Evolutionary conservation across 805 yeast genomes (phyloP).

Genomic region (Isabelozyma gotoi): DNA sequence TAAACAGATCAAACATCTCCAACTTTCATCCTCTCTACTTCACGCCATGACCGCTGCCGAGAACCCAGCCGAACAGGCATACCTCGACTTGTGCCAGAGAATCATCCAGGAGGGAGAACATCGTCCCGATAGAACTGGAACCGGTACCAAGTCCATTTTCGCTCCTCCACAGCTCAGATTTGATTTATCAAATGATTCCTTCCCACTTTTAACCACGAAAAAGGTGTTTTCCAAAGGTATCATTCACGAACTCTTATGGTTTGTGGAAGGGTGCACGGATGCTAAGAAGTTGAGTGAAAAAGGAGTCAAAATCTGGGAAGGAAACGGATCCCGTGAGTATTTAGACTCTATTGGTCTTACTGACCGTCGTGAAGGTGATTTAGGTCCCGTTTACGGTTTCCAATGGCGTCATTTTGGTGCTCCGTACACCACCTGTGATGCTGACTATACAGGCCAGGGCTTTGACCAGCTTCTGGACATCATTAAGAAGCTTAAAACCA

Average conservation of each 20-base stretch:
- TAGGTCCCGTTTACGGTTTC: conserved; percentile 98
- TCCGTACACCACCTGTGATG: conserved; percentile 78
- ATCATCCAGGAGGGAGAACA: conserved; percentile 85
- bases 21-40: background rate
- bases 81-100: conserved; percentile 73
- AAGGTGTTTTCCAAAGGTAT: conserved; percentile 88
- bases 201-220: conserved; percentile 92
- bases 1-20: background rate
- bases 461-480: conserved; percentile 85
- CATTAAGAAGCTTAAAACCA: conserved; percentile 74
- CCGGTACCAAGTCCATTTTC: conserved; percentile 87
- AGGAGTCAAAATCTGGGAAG: conserved; percentile 99
- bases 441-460: conserved; percentile 86
- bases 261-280: conserved; percentile 85
- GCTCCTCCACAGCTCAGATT: conserved; percentile 97
- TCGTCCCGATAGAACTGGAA: conserved; percentile 96
- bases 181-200: conserved; percentile 63
- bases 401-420: conserved; percentile 99
- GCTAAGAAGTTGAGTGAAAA: conserved; percentile 73
- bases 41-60: conserved; percentile 20
- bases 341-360: conserved; percentile 79
- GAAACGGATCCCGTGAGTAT: conserved; percentile 92
- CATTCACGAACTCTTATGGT: conserved; percentile 90
- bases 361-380: conserved; percentile 84
- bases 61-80: conserved; percentile 75